Evolutionary conservation across 805 yeast species (phyloP), one percentile per base, ranked within the genome.

Genomic region (Middelhovenomyces tepae): DNA sequence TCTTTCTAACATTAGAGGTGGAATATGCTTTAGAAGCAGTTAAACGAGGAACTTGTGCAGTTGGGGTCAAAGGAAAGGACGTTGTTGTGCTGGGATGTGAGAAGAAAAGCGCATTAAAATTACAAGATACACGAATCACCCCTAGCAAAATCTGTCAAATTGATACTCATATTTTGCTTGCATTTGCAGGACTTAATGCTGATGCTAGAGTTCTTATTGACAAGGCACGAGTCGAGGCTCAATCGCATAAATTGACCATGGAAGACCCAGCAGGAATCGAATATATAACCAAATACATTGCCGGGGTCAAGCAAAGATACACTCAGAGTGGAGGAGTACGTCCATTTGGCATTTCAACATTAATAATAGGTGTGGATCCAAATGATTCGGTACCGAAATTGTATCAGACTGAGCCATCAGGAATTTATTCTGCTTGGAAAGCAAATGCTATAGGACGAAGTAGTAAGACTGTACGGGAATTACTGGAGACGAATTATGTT

Each of bases 271-370:
- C 86, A 7, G 67, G 85, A 11, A 71, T 91, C 37, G 97, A 91
- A 54, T 91, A 87, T 57, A 67, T 91, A 57, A 85, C 98, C 22
- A 80, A 81, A 57, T 84, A 84, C 51, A 84, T 91, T 43, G 98
- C 98, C n/a, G 95, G 96, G 15, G 89, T 89, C 28, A 96, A 91
- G 60, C 98, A 91, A 58, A 74, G 78, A 58, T 91, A 89, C 62
- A 91, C 98, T 4, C 98, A 91, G 60, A 78, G 93, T 32, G 98
- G 98, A 46, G 98, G 98, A 59, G 95, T 91, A 16, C 75, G 98
- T 60, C 98, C 98, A 14, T 91, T 91, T 57, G 98, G 98, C 38
- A 82, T 91, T 47, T 79, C 95, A 32, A 91, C 96, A 18, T 66
- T 91, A 50, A 82, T 91, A 56, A 95, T 94, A 16, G 98, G 98